Evolutionary conservation across 768 basidiomycete genomes (phyloP).

Genomic region (Russula foetens): DNA sequence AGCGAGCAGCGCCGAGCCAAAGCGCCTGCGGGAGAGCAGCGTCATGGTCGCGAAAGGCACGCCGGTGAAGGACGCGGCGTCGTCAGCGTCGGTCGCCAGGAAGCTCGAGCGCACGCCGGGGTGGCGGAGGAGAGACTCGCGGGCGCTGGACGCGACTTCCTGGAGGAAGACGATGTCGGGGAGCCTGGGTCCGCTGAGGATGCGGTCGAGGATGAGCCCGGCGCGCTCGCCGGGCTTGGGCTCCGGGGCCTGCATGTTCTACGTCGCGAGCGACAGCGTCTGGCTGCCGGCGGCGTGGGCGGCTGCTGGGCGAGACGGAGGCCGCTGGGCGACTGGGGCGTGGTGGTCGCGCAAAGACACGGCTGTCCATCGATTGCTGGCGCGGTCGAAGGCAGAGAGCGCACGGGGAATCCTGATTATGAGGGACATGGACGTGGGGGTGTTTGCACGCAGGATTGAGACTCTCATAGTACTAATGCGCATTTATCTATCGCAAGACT

Average conservation of each 20-base stretch:
- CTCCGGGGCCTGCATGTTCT: too few species aligned
- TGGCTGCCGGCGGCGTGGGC: too few species aligned
- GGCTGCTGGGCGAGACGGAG: too few species aligned
- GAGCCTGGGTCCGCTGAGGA: not conserved
- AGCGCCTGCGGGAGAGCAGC: not conserved
- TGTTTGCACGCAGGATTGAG: too few species aligned
- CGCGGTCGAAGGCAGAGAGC: not conserved
- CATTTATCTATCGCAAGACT: too few species aligned
- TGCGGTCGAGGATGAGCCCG: constrained; percentile 24
- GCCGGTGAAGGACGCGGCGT: not conserved
- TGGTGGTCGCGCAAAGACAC: too few species aligned
- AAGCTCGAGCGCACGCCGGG: not conserved
- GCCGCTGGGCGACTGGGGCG: not conserved
- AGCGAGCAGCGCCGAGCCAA: not conserved
- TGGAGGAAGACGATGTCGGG: not conserved
- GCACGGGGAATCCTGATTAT: too few species aligned
- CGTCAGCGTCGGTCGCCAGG: not conserved
- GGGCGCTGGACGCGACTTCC: not conserved
- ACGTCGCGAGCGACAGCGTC: too few species aligned
- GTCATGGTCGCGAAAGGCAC: constrained; percentile 5
- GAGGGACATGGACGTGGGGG: too few species aligned
- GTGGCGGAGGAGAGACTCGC: not conserved
- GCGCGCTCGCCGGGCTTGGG: constrained; percentile 26
- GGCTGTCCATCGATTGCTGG: not conserved
- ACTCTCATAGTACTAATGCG: too few species aligned